Percentiles rank a stretch among this genome's conserved stretches.
phyloP scores from a whole-genome alignment of 768 basidiomycete species.

The Chalciporus piperatus region DNA sequence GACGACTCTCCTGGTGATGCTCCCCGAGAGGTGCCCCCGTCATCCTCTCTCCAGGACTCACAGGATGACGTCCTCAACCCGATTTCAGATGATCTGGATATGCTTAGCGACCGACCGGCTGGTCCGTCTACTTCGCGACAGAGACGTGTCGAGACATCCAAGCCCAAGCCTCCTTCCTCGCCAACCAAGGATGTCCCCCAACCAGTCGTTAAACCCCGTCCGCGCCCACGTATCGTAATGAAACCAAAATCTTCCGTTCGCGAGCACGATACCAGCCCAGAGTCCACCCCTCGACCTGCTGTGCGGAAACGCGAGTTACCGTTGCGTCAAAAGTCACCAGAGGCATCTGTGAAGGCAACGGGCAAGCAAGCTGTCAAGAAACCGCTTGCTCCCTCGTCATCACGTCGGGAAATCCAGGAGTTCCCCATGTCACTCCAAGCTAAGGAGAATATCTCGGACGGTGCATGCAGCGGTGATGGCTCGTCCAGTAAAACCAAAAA shows the following conservation, averaged over 20 bases:
- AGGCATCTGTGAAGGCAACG: not conserved
- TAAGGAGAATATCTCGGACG: slow-evolving; percentile 22
- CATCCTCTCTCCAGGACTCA: slow-evolving; percentile 23
- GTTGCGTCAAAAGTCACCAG: slow-evolving; percentile 6
- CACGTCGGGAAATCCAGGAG: slow-evolving; percentile 16
- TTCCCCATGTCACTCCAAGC: slow-evolving; percentile 24
- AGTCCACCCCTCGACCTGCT: slow-evolving; percentile 17
- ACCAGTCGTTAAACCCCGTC: slow-evolving; percentile 8
- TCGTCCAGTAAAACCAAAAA: slow-evolving; percentile 13
- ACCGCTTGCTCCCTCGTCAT: not conserved
- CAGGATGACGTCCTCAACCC: slow-evolving; percentile 21
- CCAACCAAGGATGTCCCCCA: not conserved
- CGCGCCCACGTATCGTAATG: slow-evolving; percentile 9
- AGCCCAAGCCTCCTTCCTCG: slow-evolving; percentile 1
- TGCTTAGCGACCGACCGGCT: not conserved
- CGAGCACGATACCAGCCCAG: slow-evolving; percentile 9
- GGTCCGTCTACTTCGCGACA: slow-evolving; percentile 6
- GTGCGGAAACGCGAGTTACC: slow-evolving; percentile 1
- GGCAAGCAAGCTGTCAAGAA: slow-evolving; percentile 11
- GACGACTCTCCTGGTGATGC: not conserved
- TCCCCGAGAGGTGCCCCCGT: slow-evolving; percentile 2
- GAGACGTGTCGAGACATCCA: not conserved
- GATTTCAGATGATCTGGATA: slow-evolving; percentile 17
- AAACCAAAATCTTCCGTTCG: not conserved
- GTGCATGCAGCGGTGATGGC: slow-evolving; percentile 8